Evolutionary conservation across 495 filamentous ascomycete species (phyloP).

Genomic region (Lasiosphaeria hispida): DNA sequence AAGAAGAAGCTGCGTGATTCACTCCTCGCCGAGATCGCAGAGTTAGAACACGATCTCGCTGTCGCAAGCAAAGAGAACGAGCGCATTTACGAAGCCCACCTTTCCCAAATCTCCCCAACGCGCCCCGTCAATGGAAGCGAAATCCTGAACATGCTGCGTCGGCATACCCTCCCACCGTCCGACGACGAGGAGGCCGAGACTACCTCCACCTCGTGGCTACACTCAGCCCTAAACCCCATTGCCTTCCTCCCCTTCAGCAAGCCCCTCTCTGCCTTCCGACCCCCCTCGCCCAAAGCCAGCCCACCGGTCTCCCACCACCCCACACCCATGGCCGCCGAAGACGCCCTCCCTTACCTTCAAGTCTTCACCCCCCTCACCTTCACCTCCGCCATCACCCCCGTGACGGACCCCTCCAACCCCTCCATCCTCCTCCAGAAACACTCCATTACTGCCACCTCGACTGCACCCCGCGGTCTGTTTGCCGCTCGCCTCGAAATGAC

Average conservation of each 20-base stretch:
- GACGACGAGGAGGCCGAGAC: constrained; percentile 4
- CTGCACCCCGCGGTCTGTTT: constrained; percentile 42
- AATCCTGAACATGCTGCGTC: constrained; percentile 37
- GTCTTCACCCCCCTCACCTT: constrained; percentile 56
- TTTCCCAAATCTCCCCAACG: constrained; percentile 14
- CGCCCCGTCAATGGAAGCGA: constrained; percentile 28
- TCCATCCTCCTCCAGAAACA: constrained; percentile 39
- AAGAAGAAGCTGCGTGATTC: constrained; percentile 40
- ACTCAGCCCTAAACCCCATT: constrained; percentile 43
- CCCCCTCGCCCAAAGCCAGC: constrained; percentile 19
- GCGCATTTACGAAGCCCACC: constrained; percentile 33
- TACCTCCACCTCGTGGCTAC: constrained; percentile 32
- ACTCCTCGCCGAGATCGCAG: constrained; percentile 36
- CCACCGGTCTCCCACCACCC: constrained; percentile 52
- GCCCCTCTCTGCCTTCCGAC: constrained; percentile 13
- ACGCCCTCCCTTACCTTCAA: constrained; percentile 57
- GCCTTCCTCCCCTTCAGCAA: constrained; percentile 51
- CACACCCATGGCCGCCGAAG: constrained; percentile 44
- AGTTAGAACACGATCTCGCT: constrained; percentile 36
- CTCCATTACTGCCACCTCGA: constrained; percentile 36
- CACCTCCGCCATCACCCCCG: constrained; percentile 44
- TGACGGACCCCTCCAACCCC: constrained; percentile 27
- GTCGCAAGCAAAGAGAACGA: constrained; percentile 40
- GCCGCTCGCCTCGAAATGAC: constrained; percentile 46
- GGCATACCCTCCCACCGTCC: constrained; percentile 36